Percentiles rank a stretch among this genome's conserved stretches.
Conservation (phyloP, 129 eudicot genomes). For the Escallonia herrerae region DNA sequence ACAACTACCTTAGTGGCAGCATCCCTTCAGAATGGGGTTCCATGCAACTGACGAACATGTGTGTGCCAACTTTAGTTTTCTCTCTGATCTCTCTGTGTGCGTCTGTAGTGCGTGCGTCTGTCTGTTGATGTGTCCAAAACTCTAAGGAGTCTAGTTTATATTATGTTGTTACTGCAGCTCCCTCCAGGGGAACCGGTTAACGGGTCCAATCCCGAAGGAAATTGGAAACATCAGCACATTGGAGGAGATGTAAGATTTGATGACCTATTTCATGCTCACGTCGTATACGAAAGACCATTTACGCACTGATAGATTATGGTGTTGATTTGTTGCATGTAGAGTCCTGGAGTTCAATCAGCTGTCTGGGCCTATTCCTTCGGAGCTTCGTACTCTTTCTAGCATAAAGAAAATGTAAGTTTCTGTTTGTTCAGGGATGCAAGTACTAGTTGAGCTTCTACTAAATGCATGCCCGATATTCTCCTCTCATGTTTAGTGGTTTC, state of each 20-base stretch:
- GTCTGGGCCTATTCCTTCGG: slow-evolving; percentile 31
- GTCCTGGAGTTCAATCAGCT: slow-evolving; percentile 28
- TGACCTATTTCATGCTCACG: background rate
- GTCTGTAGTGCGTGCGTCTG: too few relatives aligned
- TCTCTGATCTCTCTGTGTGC: too few relatives aligned
- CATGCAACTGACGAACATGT: slow-evolving; percentile 33
- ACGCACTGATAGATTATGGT: background rate
- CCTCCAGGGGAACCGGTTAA: slow-evolving; percentile 2
- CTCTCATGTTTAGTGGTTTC: too few relatives aligned
- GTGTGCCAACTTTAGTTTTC: background rate
- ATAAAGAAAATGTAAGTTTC: slow-evolving; percentile 22
- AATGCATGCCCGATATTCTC: too few relatives aligned
- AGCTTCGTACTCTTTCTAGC: slow-evolving; percentile 21
- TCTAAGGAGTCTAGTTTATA: background rate
- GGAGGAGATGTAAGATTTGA: background rate
- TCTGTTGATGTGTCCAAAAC: background rate
- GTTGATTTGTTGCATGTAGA: background rate
- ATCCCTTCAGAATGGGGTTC: slow-evolving; percentile 42
- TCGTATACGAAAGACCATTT: background rate
- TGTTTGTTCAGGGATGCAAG: too few relatives aligned
- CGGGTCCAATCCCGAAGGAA: slow-evolving; percentile 11
- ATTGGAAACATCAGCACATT: slow-evolving; percentile 17
- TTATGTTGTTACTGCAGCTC: slow-evolving; percentile 4
- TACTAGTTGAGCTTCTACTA: too few relatives aligned
- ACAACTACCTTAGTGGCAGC: slow-evolving; percentile 42